phyloP scores from a whole-genome alignment of 192 early-diverging fungal genomes.

The Coemansia sp. region DNA sequence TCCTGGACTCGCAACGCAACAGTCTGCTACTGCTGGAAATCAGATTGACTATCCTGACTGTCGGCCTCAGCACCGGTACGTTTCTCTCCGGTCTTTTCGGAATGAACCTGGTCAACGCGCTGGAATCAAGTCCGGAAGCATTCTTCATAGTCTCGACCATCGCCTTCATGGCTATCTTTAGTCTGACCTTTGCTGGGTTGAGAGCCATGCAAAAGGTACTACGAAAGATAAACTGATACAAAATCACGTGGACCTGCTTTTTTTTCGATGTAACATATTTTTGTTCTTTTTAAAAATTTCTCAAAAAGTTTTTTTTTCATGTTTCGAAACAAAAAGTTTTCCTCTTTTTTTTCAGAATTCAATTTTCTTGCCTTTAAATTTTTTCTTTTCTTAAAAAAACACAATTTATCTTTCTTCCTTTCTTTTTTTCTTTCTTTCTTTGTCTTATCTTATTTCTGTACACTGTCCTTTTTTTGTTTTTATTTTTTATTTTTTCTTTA shows the following conservation, averaged over 20 bases:
- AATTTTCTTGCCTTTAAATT: slow-evolving; percentile 2
- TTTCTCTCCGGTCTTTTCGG: slow-evolving; percentile 80
- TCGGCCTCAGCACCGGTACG: slow-evolving; percentile 73
- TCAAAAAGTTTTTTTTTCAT: too few species aligned
- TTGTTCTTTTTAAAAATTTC: neutral
- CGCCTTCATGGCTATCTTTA: slow-evolving; percentile 43
- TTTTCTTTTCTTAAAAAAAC: neutral
- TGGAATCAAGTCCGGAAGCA: slow-evolving; percentile 70
- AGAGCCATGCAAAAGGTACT: slow-evolving; percentile 53
- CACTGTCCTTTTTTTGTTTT: slow-evolving; percentile 1
- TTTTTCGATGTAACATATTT: neutral
- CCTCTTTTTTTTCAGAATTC: neutral
- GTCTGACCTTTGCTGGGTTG: slow-evolving; percentile 37
- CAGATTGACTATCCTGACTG: slow-evolving; percentile 75
- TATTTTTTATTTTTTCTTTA: slow-evolving; percentile 14
- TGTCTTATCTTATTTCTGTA: neutral
- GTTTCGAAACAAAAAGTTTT: neutral
- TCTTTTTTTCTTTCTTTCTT: neutral
- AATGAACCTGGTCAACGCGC: slow-evolving; percentile 82
- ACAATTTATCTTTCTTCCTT: slow-evolving; percentile 4
- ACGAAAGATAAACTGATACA: slow-evolving; percentile 37
- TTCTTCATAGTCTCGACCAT: slow-evolving; percentile 65
- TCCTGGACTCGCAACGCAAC: slow-evolving; percentile 84
- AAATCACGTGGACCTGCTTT: slow-evolving; percentile 1
- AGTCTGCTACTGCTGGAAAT: slow-evolving; percentile 83